Evolutionary conservation across 768 basidiomycete species (phyloP), one percentile per base, ranked within the genome.

Genomic region (Auriscalpium microsporum): DNA sequence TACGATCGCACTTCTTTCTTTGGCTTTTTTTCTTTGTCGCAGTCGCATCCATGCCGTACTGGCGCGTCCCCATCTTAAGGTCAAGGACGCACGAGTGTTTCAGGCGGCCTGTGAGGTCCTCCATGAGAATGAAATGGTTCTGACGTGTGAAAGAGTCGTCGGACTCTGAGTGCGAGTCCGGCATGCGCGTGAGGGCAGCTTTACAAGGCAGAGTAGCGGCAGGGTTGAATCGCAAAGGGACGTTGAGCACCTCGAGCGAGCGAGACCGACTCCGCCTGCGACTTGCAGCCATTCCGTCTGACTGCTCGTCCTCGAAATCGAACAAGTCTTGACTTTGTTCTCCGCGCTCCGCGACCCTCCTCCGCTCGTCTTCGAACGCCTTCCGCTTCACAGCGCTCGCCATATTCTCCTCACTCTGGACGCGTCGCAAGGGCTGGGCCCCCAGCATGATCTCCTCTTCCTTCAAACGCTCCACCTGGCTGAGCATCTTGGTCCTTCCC

Each of bases 41-140:
- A 9, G 87, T 88, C 23, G 96, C 96, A 63, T 96, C 92, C 74
- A 95, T 89, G 17, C 96, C 96, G 70, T 98, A 97, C 72, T 99
- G 96, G 36, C 96, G 78, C 34, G 94, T 97, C n/a, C 96, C 96
- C 96, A 98, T 98, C 76, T 99, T 99, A 63, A 99, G 75, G 70
- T 99, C 96, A 64, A 98, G 81, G 44, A 99, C 95, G 65, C 96
- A 99, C 9, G 96, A 90, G 50, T 80, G 81, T 70, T 89, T 94
- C 65, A 96, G 70, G 36, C 88, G 76, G 23, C 96, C 96, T 2
- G 96, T 99, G 48, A 99, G 75, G 66, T 99, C 96, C 71, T 99
- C 96, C 94, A 99, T 96, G 62, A 98, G 79, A 63, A 99, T 96
- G 67, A 98, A 99, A 68, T 97, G 89, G 66, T 96, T 94, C 70